These are phyloP conservation scores for Groenewaldozyma salmanticensis DNA, from an alignment of 805 yeast species.

Conservation along the genomic window DNA sequence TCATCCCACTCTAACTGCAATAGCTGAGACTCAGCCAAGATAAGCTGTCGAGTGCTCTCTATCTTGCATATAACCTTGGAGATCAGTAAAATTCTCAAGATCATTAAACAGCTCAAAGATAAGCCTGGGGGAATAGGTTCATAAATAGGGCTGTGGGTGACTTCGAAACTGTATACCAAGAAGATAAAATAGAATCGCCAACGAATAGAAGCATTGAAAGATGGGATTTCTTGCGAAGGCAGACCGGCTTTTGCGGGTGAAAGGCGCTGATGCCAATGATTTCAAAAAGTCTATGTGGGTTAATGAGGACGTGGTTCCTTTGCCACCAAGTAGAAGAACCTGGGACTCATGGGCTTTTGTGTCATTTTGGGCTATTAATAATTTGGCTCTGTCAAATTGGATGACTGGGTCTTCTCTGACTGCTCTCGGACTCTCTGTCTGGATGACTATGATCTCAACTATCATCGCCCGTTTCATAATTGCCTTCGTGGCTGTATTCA, in stretches of 20 bases:
- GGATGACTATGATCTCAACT: slow-evolving; percentile 36
- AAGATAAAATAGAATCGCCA: background rate
- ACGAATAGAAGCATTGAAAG: too few relatives aligned
- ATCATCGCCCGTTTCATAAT: slow-evolving; percentile 35
- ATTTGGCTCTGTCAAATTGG: slow-evolving; percentile 33
- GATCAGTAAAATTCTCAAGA: too few relatives aligned
- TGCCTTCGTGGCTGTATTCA: slow-evolving; percentile 32
- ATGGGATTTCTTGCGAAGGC: background rate
- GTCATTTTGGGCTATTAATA: slow-evolving; percentile 17
- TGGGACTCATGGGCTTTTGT: slow-evolving; percentile 38
- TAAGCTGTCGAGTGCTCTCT: too few relatives aligned
- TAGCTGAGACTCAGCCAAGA: too few relatives aligned
- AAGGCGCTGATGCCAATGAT: slow-evolving; percentile 5
- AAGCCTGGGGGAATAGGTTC: too few relatives aligned
- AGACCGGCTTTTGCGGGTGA: slow-evolving; percentile 1
- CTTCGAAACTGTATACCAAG: background rate
- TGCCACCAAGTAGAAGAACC: slow-evolving; percentile 36
- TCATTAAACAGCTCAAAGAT: too few relatives aligned
- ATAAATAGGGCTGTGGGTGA: too few relatives aligned
- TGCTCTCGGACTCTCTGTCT: slow-evolving; percentile 35
- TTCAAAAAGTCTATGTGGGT: slow-evolving; percentile 10
- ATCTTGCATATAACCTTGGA: too few relatives aligned
- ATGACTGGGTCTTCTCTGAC: slow-evolving; percentile 34
- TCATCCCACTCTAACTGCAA: too few relatives aligned
- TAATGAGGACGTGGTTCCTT: slow-evolving; percentile 33